These are phyloP conservation scores for Barnettozyma hawaiiensis DNA, from an alignment of 1,139 yeast genomes.

Conservation along the genomic window DNA sequence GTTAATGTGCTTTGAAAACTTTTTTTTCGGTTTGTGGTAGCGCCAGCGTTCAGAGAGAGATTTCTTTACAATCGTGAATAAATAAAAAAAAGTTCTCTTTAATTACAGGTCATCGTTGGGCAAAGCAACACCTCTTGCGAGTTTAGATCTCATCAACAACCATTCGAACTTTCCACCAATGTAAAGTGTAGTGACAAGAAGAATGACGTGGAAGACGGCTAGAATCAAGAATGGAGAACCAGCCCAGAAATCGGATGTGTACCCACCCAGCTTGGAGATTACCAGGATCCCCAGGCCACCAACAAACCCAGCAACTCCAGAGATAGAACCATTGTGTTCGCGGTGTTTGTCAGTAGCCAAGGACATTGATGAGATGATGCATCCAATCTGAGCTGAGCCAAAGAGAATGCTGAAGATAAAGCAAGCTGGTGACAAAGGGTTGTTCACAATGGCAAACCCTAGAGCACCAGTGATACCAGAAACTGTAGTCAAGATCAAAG, in stretches of 20 bases:
- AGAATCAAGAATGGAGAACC: slow-evolving; percentile 57
- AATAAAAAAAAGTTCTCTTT: no score
- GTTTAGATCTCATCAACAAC: slow-evolving; percentile 6
- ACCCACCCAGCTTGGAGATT: slow-evolving; percentile 57
- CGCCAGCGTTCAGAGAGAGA: no score
- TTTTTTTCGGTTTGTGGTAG: no score
- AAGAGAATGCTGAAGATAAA: slow-evolving; percentile 34
- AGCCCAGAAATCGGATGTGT: slow-evolving; percentile 50
- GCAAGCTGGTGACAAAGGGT: slow-evolving; percentile 32
- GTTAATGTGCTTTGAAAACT: slow-evolving; percentile 3
- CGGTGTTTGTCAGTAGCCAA: slow-evolving; percentile 39
- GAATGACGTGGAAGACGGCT: slow-evolving; percentile 38
- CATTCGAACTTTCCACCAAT: slow-evolving; percentile 19
- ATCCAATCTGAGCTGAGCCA: slow-evolving; percentile 54
- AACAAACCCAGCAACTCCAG: slow-evolving; percentile 61
- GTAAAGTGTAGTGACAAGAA: slow-evolving; percentile 29
- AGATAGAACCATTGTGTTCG: slow-evolving; percentile 52
- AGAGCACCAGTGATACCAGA: slow-evolving; percentile 35
- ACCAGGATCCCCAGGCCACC: slow-evolving; percentile 69
- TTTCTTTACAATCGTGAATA: no score
- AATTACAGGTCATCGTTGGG: slow-evolving; percentile 8
- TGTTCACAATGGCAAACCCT: slow-evolving; percentile 30
- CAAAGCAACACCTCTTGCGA: slow-evolving; percentile 8
- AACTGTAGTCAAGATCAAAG: slow-evolving; percentile 32
- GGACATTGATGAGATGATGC: slow-evolving; percentile 47